phyloP scores from a whole-genome alignment of 1,139 yeast genomes.

The Pneumocystis carinii region DNA sequence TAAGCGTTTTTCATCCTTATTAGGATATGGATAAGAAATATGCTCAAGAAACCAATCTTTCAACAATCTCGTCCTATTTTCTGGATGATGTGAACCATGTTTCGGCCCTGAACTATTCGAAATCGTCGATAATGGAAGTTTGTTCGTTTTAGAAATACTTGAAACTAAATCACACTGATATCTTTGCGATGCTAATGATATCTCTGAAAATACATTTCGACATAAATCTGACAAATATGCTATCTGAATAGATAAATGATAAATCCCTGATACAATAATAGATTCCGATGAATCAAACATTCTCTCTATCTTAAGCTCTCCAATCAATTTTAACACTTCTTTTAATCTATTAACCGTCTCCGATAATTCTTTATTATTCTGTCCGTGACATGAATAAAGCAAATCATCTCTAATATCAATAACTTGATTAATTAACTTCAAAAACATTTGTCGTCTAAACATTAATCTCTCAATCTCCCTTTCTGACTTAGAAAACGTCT shows the following conservation, averaged over 20 bases:
- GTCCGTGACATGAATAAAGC: conserved; percentile 1
- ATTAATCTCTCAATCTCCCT: conserved; percentile 1
- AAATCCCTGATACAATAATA: neutral
- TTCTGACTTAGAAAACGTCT: neutral
- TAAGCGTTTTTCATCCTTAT: conserved; percentile 72
- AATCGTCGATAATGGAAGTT: neutral
- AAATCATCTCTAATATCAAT: neutral
- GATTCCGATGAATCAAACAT: neutral
- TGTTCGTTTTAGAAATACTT: neutral
- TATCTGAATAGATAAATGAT: neutral
- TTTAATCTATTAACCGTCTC: neutral
- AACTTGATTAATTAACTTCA: conserved; percentile 5
- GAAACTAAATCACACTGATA: neutral
- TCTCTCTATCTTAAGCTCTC: neutral
- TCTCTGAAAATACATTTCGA: neutral
- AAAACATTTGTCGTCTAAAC: conserved; percentile 9
- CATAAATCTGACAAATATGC: neutral
- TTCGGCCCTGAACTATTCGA: neutral
- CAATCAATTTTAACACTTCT: neutral
- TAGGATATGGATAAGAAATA: conserved; percentile 85
- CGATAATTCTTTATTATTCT: neutral
- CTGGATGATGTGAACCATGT: conserved; percentile 40
- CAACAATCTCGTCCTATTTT: conserved; percentile 28
- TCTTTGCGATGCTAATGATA: neutral
- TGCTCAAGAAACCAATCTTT: conserved; percentile 76